phyloP scores from a whole-genome alignment of 1,139 yeast genomes.

The Trichomonascaceae sp. region DNA sequence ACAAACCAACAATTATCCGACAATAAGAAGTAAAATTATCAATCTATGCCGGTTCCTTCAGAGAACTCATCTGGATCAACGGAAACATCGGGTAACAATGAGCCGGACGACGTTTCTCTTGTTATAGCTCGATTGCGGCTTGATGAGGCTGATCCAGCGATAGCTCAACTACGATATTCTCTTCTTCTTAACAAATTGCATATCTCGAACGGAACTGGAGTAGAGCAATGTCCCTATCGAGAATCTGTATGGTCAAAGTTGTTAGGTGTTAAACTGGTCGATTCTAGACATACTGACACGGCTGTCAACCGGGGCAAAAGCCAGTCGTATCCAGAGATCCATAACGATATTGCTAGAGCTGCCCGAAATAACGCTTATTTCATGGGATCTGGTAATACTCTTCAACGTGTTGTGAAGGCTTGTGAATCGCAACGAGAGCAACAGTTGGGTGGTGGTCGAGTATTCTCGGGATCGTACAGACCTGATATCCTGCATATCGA shows the following conservation, averaged over 20 bases:
- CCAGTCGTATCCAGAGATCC: slow-evolving; percentile 58
- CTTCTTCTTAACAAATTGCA: slow-evolving; percentile 74
- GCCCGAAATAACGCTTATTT: slow-evolving; percentile 68
- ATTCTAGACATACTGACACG: slow-evolving; percentile 48
- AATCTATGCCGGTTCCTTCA: not conserved
- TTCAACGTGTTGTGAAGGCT: slow-evolving; percentile 67
- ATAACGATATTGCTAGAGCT: slow-evolving; percentile 83
- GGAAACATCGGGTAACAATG: not conserved
- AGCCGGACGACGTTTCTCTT: slow-evolving; percentile 40
- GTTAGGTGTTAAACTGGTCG: slow-evolving; percentile 55
- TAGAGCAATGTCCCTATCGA: slow-evolving; percentile 56
- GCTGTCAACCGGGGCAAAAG: slow-evolving; percentile 55
- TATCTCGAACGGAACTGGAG: slow-evolving; percentile 29
- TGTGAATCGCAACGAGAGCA: slow-evolving; percentile 47
- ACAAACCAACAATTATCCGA: no score
- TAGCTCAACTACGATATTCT: slow-evolving; percentile 72
- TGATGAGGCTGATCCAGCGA: slow-evolving; percentile 52
- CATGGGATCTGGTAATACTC: slow-evolving; percentile 55
- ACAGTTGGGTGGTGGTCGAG: not conserved
- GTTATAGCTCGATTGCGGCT: slow-evolving; percentile 43
- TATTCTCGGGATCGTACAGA: slow-evolving; percentile 15
- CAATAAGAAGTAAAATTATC: no score
- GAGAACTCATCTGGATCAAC: not conserved
- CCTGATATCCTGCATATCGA: slow-evolving; percentile 71
- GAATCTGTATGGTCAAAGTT: slow-evolving; percentile 79